Evolutionary conservation across 1,139 yeast species (phyloP).

Genomic region (Pichia terricola): DNA sequence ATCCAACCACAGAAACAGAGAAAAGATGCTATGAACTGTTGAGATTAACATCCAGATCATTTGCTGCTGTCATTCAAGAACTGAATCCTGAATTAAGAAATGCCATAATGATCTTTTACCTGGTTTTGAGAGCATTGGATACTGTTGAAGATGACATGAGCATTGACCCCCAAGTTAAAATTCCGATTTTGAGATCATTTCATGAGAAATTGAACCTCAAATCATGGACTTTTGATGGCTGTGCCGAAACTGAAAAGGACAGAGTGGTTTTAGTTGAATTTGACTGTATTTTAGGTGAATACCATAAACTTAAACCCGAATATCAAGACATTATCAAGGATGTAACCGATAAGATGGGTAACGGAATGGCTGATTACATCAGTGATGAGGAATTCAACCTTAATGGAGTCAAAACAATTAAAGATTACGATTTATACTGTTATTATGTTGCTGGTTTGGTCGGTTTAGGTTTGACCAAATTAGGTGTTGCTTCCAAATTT

Average conservation of each 20-base stretch:
- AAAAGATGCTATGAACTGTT: conserved; percentile 63
- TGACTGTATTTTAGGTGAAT: conserved; percentile 58
- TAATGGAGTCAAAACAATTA: conserved; percentile 67
- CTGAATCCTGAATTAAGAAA: conserved; percentile 83
- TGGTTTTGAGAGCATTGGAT: conserved; percentile 83
- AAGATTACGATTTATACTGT: conserved; percentile 85
- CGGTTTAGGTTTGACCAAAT: conserved; percentile 86
- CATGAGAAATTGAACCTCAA: conserved; percentile 47
- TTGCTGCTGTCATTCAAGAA: conserved; percentile 86
- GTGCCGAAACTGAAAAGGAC: conserved; percentile 71
- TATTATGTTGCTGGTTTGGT: conserved; percentile 97
- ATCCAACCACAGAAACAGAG: conserved; percentile 36
- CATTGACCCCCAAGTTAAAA: conserved; percentile 56
- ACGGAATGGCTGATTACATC: conserved; percentile 95
- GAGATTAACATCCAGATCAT: conserved; percentile 72
- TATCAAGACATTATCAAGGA: conserved; percentile 74
- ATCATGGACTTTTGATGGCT: conserved; percentile 78
- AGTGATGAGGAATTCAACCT: conserved; percentile 68
- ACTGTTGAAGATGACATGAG: conserved; percentile 97
- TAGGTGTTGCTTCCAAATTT: conserved; percentile 63
- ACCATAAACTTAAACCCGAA: conserved; percentile 59
- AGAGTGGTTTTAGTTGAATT: conserved; percentile 71
- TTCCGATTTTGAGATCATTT: conserved; percentile 67
- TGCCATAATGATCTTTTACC: conserved; percentile 73
- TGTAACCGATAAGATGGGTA: conserved; percentile 80